A percentile compares a stretch with the other conserved stretches of the same genome.
Conservation (phyloP, 2,329 filamentous ascomycete genomes). For the Xenosphaeropsis pyriputrescens region DNA sequence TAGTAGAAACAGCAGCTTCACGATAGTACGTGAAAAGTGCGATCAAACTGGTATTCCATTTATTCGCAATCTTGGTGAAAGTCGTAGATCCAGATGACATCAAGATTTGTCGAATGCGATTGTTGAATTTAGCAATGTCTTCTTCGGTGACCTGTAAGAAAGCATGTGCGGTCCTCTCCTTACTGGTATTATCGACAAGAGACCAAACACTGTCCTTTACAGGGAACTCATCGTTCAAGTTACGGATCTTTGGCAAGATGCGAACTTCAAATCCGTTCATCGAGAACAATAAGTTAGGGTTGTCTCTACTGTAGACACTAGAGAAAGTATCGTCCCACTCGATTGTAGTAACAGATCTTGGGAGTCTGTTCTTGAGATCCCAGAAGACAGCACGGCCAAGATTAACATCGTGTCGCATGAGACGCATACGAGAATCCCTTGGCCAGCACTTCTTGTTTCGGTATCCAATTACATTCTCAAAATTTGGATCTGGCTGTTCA, state of each 20-base stretch:
- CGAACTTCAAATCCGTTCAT: slow-evolving; percentile 98
- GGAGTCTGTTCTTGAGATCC: slow-evolving; percentile 95
- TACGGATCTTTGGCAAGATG: slow-evolving; percentile 87
- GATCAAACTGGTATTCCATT: slow-evolving; percentile 97
- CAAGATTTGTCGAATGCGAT: slow-evolving; percentile 91
- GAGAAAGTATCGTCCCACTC: slow-evolving; percentile 99
- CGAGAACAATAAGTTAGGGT: slow-evolving; percentile 90
- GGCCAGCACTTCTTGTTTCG: slow-evolving; percentile 99
- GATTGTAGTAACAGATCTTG: slow-evolving; percentile 88
- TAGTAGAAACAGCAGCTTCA: slow-evolving; percentile 90
- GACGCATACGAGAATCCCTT: slow-evolving; percentile 87
- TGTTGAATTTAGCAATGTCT: slow-evolving; percentile 98
- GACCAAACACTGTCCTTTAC: slow-evolving; percentile 99
- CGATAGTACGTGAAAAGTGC: slow-evolving; percentile 97
- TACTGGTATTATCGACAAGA: slow-evolving; percentile 87
- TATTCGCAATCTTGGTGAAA: slow-evolving; percentile 99
- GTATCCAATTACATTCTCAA: slow-evolving; percentile 98
- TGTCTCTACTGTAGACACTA: slow-evolving; percentile 95
- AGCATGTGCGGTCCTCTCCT: slow-evolving; percentile 92
- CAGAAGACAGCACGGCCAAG: slow-evolving; percentile 95
- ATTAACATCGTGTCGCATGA: slow-evolving; percentile 98
- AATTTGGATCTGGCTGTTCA: slow-evolving; percentile 96
- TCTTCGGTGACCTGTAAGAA: slow-evolving; percentile 97
- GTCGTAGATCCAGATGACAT: slow-evolving; percentile 99
- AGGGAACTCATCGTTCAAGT: slow-evolving; percentile 90